Conservation (phyloP, 306 rosid genomes). For the Inga oerstediana region DNA sequence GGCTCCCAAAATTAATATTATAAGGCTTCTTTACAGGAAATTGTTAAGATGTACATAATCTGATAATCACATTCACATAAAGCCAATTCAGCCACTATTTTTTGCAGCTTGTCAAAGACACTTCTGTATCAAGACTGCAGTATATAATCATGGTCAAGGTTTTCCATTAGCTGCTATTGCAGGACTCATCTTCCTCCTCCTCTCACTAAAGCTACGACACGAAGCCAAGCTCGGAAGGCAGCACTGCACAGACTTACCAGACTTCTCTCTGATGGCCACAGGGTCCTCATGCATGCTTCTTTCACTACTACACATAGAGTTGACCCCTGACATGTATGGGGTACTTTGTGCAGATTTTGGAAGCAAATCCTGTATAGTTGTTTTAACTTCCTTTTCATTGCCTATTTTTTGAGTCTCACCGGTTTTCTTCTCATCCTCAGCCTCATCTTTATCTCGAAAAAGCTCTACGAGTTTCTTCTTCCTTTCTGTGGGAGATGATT, state of each 20-base stretch:
- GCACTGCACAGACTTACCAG: slow-evolving; percentile 55
- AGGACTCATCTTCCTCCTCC: slow-evolving; percentile 71
- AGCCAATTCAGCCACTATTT: slow-evolving; percentile 11
- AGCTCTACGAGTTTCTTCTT: slow-evolving; percentile 78
- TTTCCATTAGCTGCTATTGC: slow-evolving; percentile 62
- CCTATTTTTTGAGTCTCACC: neutral
- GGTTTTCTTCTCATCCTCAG: slow-evolving; percentile 23
- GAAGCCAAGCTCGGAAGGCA: slow-evolving; percentile 86
- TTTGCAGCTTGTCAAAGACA: slow-evolving; percentile 9
- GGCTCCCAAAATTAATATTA: slow-evolving; percentile 34
- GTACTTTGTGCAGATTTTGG: slow-evolving; percentile 58
- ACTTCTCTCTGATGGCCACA: slow-evolving; percentile 36
- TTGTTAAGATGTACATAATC: slow-evolving; percentile 38
- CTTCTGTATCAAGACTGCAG: slow-evolving; percentile 12
- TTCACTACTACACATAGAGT: slow-evolving; percentile 62
- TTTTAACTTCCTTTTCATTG: slow-evolving; percentile 42
- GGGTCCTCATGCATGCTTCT: slow-evolving; percentile 52
- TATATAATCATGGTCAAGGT: slow-evolving; percentile 24
- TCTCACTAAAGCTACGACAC: slow-evolving; percentile 65
- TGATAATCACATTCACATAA: slow-evolving; percentile 27
- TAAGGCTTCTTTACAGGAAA: slow-evolving; percentile 39
- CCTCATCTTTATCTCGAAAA: slow-evolving; percentile 50
- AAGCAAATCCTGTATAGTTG: slow-evolving; percentile 37
- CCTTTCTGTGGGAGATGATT: slow-evolving; percentile 58
- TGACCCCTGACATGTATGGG: slow-evolving; percentile 50